Evolutionary conservation across 352 stramenopile species (phyloP), one percentile per base, ranked within the genome.

Genomic region (Globisporangium nagaii): DNA sequence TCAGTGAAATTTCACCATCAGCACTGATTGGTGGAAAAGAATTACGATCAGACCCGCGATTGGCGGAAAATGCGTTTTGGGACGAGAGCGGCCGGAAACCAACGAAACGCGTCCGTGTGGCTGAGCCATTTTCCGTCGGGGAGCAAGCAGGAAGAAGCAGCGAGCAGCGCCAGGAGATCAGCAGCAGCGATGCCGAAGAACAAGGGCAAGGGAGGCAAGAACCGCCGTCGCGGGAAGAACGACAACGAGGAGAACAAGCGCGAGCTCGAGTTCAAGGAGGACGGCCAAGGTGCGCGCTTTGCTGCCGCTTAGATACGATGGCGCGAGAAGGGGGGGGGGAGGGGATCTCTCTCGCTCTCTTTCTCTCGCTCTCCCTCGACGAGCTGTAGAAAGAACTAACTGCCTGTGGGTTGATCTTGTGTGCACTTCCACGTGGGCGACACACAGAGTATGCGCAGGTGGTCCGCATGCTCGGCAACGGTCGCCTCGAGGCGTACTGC

Each of bases 201-300:
- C 76, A 94, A 94, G 68, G 96, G 96, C 77, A 99, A 99, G 72
- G 96, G 96, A 71, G 96, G 96, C 78, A 99, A 99, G 79, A 99
- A 98, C 76, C 87, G 95, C 53, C 90, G 95, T 60, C 89, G 94
- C 73, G 97, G 97, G 73, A 99, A 99, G 84, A 97, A 97, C 71
- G 96, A 99, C 64, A 96, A 96, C 66, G 96, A 99, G 73, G 97
- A 98, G 77, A 97, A 97, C 68, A 99, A 99, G 81, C 91, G 97
- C 65, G 96, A 99, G 76, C 88, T 99, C 36, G 95, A 99, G 80
- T 99, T 99, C 82, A 99, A 99, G 75, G 97, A 99, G 72, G 95
- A 98, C 51, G 97, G 97, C 32, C 97, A 99, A 73, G 90, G 88
- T 96, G 63, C 58, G 63, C 58, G 78, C 74, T 28, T 53, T 34